Evolutionary conservation across 2,329 filamentous ascomycete species (phyloP).

Genomic region (Epichloe coenophiala): DNA sequence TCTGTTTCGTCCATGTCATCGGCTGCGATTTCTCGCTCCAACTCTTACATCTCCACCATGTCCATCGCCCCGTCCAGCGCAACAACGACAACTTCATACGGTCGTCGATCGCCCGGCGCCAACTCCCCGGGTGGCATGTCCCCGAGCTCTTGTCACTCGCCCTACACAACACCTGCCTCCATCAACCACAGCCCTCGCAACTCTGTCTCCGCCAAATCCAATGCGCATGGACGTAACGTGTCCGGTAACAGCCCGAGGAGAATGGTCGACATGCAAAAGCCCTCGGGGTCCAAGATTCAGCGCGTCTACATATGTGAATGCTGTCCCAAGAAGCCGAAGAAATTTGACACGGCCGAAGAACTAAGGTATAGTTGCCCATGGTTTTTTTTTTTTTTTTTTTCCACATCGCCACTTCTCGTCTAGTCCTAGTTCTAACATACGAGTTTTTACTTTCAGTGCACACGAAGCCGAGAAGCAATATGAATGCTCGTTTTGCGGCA

Average conservation of each 20-base stretch:
- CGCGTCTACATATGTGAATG: conserved; percentile 68
- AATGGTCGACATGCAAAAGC: conserved; percentile 35
- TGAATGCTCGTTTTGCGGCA: conserved; percentile 80
- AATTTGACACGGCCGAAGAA: conserved; percentile 76
- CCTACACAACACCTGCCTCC: conserved; percentile 34
- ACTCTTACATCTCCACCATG: conserved; percentile 33
- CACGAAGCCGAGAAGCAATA: conserved; percentile 97
- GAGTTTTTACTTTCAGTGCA: conserved; percentile 35
- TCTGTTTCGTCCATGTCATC: conserved; percentile 32
- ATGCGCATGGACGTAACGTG: conserved; percentile 30
- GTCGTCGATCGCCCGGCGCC: conserved; percentile 31
- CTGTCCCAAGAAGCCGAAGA: conserved; percentile 96
- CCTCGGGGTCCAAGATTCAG: conserved; percentile 33
- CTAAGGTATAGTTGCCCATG: conserved; percentile 50
- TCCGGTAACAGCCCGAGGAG: conserved; percentile 39
- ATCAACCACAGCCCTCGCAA: conserved; percentile 35
- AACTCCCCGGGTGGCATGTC: conserved; percentile 36
- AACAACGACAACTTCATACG: conserved; percentile 30
- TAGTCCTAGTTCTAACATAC: conserved; percentile 10
- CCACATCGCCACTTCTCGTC: too few species aligned
- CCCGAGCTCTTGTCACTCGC: conserved; percentile 34
- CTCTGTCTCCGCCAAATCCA: conserved; percentile 27
- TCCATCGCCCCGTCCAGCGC: conserved; percentile 29
- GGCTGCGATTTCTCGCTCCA: conserved; percentile 25
- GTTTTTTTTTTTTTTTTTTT: fast-evolving